phyloP scores from a whole-genome alignment of 2,329 filamentous ascomycete genomes.

The Dryadomyces sulphureus region DNA sequence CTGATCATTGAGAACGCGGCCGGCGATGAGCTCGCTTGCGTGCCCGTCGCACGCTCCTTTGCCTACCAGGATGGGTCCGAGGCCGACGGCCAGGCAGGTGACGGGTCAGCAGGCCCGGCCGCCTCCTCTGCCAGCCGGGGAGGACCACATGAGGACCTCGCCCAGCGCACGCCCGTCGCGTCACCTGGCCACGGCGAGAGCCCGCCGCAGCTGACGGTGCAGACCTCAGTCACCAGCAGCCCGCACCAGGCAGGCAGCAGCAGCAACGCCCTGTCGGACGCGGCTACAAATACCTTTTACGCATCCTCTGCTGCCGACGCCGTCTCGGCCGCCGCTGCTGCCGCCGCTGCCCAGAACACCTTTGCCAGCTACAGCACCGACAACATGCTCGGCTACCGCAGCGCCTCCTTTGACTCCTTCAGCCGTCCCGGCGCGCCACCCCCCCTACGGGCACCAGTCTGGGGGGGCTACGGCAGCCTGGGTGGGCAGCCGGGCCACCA shows the following conservation, averaged over 20 bases:
- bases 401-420: conserved; percentile 36
- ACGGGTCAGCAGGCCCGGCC: no score
- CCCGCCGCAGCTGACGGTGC: conserved; percentile 23
- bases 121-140: conserved; percentile 14
- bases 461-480: conserved; percentile 26
- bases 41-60: conserved; percentile 29
- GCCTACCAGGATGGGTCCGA: conserved; percentile 22
- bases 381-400: conserved; percentile 43
- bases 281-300: conserved; percentile 43
- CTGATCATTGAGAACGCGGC: conserved; percentile 35
- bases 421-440: conserved; percentile 16
- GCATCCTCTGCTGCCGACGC: conserved; percentile 33
- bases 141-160: conserved; percentile 23
- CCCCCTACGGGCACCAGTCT: conserved; percentile 23
- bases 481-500: conserved; percentile 10
- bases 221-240: conserved; percentile 17
- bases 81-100: conserved; percentile 8
- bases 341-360: conserved; percentile 20
- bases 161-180: conserved; percentile 21
- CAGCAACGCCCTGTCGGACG: conserved; percentile 15
- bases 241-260: conserved; percentile 13
- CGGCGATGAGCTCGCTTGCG: conserved; percentile 37
- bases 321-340: conserved; percentile 32
- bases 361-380: conserved; percentile 22
- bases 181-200: conserved; percentile 29